phyloP scores from a whole-genome alignment of 192 early-diverging fungal species.

The Linnemannia hyalina region DNA sequence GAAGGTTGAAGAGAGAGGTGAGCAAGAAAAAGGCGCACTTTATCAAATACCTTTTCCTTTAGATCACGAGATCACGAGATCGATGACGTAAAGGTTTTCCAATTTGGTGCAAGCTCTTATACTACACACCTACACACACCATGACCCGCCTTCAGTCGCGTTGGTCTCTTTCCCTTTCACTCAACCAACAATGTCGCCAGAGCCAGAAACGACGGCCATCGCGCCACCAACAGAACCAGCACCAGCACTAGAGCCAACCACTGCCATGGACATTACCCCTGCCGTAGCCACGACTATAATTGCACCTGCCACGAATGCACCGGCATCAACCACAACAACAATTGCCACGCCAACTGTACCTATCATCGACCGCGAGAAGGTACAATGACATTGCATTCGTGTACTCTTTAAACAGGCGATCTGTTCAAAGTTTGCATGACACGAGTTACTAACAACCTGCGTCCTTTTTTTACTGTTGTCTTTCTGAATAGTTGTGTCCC shows the following conservation, averaged over 20 bases:
- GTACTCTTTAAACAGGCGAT: not conserved
- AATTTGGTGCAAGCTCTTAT: too few species aligned
- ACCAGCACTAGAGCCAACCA: not conserved
- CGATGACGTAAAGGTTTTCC: not conserved
- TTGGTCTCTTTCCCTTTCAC: not conserved
- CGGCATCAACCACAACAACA: conserved; percentile 21
- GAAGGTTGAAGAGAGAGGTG: too few species aligned
- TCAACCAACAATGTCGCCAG: not conserved
- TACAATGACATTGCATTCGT: not conserved
- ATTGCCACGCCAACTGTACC: not conserved
- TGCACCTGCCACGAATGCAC: not conserved
- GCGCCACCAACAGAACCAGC: not conserved
- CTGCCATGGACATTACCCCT: not conserved
- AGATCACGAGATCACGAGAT: not conserved
- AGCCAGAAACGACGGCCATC: not conserved
- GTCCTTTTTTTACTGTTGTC: not conserved
- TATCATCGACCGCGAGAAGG: conserved; percentile 11
- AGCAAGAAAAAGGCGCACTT: not conserved
- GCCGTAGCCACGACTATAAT: not conserved
- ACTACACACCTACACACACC: too few species aligned
- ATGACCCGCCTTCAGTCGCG: not conserved
- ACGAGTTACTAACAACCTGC: not conserved
- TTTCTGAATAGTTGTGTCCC: conserved; percentile 25
- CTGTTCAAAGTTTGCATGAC: not conserved
- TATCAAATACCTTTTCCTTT: not conserved